Base-by-base conservation (phyloP, 805 yeast species). In the Maudiozyma saulgeensis region DNA sequence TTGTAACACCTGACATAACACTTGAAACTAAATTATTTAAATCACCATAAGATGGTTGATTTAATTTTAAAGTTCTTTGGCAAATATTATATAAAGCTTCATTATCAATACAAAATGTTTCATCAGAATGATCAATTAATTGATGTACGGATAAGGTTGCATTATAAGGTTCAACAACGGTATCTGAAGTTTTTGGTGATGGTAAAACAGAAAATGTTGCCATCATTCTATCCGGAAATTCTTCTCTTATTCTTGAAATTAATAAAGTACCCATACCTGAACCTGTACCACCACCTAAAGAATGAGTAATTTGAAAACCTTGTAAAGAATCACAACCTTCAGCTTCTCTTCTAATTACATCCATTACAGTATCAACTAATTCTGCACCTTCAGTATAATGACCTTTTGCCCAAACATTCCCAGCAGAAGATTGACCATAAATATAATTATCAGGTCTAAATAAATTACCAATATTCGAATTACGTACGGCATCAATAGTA, bases 301-400 rank as follows among this genome's bases (percentile, higher is more conserved):
- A 82, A 64, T 82, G 89, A 32, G 88, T 75, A 65, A 89, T 83
- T 72, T 89, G 96, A 80, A 89, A 89, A 59, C 96, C 96, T 74
- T 89, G 96, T 60, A 89, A 77, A 53, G 95, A 84, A 68, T 89
- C 96, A 68, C 95, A 81, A 41, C 84, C 84, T 73, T 89, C 96
- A 34, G 95, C 96, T 70, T 89, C 96, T 69, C 96, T 83, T 73
- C 96, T 82, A 44, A 89, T 80, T 35, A 85, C 88, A 57, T 89
- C 96, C 76, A 89, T 70, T 19, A 89, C 96, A 23, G 88, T 79
- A 63, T 89, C 96, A 41, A 87, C 90, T 56, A 89, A 76, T 74
- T 89, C 96, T 4, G 96, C 96, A 60, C 96, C 96, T 70, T 89
- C 96, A 38, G 96, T 89, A 75, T 89, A 89, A 72, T 86, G 93